Evolutionary conservation across 2,329 filamentous ascomycete species (phyloP).

Genomic region (Aschersonia sp.): DNA sequence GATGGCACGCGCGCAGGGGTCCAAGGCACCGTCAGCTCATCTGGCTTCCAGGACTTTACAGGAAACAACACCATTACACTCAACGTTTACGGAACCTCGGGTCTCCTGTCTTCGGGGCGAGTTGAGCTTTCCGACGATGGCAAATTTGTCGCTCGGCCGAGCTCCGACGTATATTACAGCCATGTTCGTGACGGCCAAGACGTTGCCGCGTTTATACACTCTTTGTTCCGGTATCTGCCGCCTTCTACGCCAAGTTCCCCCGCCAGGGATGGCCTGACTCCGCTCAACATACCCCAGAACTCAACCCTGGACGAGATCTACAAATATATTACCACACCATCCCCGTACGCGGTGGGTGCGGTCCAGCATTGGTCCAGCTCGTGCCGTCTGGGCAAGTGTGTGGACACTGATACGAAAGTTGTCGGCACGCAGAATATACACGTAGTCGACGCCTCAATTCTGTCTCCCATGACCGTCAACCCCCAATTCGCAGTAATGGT

Average conservation of each 20-base stretch:
- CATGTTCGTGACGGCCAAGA: conserved; percentile 30
- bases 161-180: conserved; percentile 28
- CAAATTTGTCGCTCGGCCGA: conserved; percentile 26
- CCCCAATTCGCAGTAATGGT: conserved; percentile 41
- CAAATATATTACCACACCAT: conserved; percentile 32
- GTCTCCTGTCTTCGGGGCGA: conserved; percentile 31
- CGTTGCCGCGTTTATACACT: conserved; percentile 34
- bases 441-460: conserved; percentile 34
- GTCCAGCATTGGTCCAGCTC: conserved; percentile 40
- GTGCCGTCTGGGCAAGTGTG: conserved; percentile 34
- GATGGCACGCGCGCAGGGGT: conserved; percentile 27
- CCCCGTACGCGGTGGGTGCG: conserved; percentile 30
- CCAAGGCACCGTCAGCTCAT: conserved; percentile 37
- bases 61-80: conserved; percentile 34
- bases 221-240: conserved; percentile 29
- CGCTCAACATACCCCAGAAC: conserved; percentile 31
- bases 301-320: conserved; percentile 31
- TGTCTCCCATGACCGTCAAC: conserved; percentile 36
- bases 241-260: conserved; percentile 7
- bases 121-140: conserved; percentile 25
- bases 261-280: conserved; percentile 24
- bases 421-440: conserved; percentile 33
- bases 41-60: conserved; percentile 25
- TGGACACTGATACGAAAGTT: conserved; percentile 30
- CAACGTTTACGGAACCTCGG: conserved; percentile 42